Conservation (phyloP, 2,329 filamentous ascomycete genomes). For the Fusarium mundagurra region DNA sequence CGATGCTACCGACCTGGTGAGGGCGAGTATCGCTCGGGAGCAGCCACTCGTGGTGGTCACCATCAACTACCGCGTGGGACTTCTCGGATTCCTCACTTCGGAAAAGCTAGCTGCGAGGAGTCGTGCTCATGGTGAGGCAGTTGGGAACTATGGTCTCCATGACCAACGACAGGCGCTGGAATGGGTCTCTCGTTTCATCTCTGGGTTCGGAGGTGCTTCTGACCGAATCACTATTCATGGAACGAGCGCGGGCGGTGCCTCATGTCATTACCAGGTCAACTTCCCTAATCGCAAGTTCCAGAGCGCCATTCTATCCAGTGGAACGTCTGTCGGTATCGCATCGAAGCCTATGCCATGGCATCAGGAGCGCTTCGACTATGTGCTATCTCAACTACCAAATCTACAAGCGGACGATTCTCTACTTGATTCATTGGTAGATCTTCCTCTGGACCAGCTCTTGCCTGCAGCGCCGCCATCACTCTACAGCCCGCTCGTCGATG, state of each 20-base stretch:
- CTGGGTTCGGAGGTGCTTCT: background rate
- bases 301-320: background rate
- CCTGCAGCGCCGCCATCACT: background rate
- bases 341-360: background rate
- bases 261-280: background rate
- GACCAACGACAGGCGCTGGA: background rate
- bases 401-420: background rate
- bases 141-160: background rate
- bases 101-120: background rate
- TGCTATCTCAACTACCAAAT: background rate
- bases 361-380: background rate
- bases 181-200: background rate
- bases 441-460: background rate
- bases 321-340: background rate
- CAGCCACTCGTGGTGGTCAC: background rate
- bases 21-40: background rate
- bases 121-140: background rate
- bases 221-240: background rate
- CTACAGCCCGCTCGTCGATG: background rate
- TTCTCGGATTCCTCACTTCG: background rate
- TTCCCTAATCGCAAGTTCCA: background rate
- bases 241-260: background rate
- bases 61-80: background rate
- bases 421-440: background rate
- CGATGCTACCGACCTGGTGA: background rate